Base-by-base conservation (phyloP, 2,329 filamentous ascomycete genomes). In the Leptographium flavum region DNA sequence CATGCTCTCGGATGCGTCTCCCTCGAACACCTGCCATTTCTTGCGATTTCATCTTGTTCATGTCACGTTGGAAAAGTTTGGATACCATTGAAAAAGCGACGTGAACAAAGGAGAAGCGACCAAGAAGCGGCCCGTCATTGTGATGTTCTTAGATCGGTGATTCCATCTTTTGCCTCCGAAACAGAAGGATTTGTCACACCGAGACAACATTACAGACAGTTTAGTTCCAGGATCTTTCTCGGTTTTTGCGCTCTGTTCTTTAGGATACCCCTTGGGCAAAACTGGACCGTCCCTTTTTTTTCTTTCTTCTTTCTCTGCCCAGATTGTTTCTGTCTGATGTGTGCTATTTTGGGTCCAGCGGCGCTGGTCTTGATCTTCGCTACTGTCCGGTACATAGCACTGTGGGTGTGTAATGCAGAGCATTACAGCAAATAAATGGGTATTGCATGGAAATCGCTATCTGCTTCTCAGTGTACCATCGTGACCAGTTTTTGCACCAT, bases 241-340 rank as follows among this genome's bases (percentile, higher is more conserved):
- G 19, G 19, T 33, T 25, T 35, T 19, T 19, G 28, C 40, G 31
- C 40, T 41, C 23, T 35, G 22, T 19, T 42, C 30, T 42, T 42
- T 42, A 42, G 40, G 40, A 42, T 42, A 42, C 40, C 40, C 40
- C 30, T 30, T 17, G 14, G 40, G 30, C 19, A 31, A 35, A 27
- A 21, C 30, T 42, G 30, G 30, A 42, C 40, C 30, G 30, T 33
- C 17, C 31, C 25, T 5, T 39, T 9, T 23, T 14, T 42, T 19
- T 33, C n/a, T 23, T 33, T 23, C 21, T 35, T 28, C 5, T 7
- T 28, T 28, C 27, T 28, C 27, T 28, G 27, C 13, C 8, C 27
- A n/a, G n/a, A n/a, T n/a, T n/a, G 33, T 9, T n/a, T 36, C 17
- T 36, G 13, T 36, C 6, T 36, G 17, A 8, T 36, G 33, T 36